Conservation (phyloP, 495 filamentous ascomycete genomes). For the Paragyromitra xinjiangensis region DNA sequence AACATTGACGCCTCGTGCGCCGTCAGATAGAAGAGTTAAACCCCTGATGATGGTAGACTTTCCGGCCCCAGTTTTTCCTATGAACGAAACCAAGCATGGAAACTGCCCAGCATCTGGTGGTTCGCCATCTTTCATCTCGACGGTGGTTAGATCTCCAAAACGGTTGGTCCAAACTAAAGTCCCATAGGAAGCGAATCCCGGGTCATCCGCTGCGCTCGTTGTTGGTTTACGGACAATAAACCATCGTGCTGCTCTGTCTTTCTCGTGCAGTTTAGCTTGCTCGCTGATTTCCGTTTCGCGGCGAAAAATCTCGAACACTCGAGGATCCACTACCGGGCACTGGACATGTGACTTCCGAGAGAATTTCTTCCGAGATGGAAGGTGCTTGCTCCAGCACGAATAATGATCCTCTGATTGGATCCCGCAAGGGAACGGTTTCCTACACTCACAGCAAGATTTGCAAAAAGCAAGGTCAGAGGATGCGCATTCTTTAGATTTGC, state of each 20-base stretch:
- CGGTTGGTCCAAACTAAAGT: slow-evolving; percentile 13
- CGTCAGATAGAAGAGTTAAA: slow-evolving; percentile 7
- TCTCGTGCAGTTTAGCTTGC: background rate
- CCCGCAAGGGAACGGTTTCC: background rate
- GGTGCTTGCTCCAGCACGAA: slow-evolving; percentile 2
- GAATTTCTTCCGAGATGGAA: background rate
- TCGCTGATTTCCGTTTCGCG: background rate
- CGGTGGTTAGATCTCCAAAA: background rate
- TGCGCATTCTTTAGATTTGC: background rate
- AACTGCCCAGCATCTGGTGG: slow-evolving; percentile 32
- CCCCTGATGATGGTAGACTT: slow-evolving; percentile 66
- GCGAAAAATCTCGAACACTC: background rate
- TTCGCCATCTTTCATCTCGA: no score
- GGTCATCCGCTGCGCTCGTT: background rate
- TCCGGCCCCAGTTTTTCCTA: slow-evolving; percentile 65
- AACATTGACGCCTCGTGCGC: slow-evolving; percentile 46
- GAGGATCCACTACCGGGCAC: background rate
- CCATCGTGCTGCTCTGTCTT: slow-evolving; percentile 16
- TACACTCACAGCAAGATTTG: background rate
- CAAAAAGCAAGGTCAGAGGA: background rate
- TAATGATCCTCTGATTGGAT: background rate
- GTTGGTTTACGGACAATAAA: slow-evolving; percentile 4
- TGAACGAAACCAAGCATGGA: slow-evolving; percentile 61
- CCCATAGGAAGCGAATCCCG: background rate
- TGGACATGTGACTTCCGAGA: background rate